Evolutionary conservation across 2,329 filamentous ascomycete species (phyloP).

Genomic region (Teratosphaeria nubilosa): DNA sequence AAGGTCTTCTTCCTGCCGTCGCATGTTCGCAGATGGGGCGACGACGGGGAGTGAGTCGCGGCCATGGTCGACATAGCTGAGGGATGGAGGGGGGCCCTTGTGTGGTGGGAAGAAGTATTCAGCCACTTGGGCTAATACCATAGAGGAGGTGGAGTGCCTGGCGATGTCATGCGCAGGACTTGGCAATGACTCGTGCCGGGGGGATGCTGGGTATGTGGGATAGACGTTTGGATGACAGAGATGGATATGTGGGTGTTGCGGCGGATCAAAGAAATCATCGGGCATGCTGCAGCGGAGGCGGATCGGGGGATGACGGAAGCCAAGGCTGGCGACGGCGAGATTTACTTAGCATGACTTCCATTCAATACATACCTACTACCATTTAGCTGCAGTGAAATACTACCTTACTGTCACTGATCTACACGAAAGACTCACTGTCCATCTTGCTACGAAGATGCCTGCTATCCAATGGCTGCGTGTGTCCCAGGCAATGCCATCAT

Average conservation of each 20-base stretch:
- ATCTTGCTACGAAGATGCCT: too few species aligned
- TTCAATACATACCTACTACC: background rate
- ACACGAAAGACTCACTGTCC: too few species aligned
- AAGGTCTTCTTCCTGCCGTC: conserved; percentile 27
- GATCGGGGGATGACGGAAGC: background rate
- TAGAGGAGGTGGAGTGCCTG: conserved; percentile 20
- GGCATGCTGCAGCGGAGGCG: background rate
- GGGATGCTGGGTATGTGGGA: too few species aligned
- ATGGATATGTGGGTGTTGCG: background rate
- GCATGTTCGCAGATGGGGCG: conserved; percentile 2
- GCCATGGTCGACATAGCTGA: conserved; percentile 30
- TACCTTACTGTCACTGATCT: too few species aligned
- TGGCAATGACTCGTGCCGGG: background rate
- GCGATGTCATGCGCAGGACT: conserved; percentile 13
- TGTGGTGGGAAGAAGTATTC: conserved; percentile 32
- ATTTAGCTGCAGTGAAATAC: too few species aligned
- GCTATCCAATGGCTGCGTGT: too few species aligned
- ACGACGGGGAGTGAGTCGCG: conserved; percentile 1
- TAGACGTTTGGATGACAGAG: too few species aligned
- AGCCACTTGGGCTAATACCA: conserved; percentile 42
- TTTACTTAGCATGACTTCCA: background rate
- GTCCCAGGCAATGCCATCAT: background rate
- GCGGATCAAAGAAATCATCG: background rate
- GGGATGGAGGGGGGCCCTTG: conserved; percentile 11
- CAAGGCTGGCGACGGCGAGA: background rate